Evolutionary conservation across 352 stramenopile species (phyloP).

Genomic region (Phytophthora vignae): DNA sequence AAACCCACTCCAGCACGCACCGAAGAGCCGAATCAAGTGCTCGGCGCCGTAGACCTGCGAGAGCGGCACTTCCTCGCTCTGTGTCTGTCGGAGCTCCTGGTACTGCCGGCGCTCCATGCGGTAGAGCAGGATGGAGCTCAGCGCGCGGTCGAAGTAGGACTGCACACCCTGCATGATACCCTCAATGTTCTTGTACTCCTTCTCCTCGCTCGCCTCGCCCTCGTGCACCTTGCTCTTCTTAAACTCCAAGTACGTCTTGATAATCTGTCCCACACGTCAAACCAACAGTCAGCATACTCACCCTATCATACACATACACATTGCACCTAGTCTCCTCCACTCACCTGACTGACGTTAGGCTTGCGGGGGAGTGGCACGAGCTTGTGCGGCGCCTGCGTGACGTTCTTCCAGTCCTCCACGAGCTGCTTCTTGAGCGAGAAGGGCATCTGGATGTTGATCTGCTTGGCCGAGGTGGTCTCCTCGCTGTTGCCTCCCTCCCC

Average conservation of each 20-base stretch:
- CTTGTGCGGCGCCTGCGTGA: constrained; percentile 79
- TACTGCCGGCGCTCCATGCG: constrained; percentile 92
- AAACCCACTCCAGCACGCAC: constrained; percentile 44
- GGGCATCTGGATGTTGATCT: constrained; percentile 84
- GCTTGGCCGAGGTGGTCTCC: constrained; percentile 33
- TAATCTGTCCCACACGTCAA: constrained; percentile 45
- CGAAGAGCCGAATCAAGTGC: constrained; percentile 91
- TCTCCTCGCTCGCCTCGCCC: constrained; percentile 61
- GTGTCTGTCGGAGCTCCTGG: constrained; percentile 71
- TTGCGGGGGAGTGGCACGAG: constrained; percentile 87
- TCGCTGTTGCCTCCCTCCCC: constrained; percentile 6
- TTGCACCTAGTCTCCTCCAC: neutral
- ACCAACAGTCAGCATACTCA: constrained; percentile 1
- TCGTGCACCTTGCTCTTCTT: constrained; percentile 76
- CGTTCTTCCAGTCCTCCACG: constrained; percentile 91
- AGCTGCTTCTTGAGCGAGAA: constrained; percentile 94
- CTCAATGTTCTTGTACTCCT: constrained; percentile 86
- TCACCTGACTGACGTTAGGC: constrained; percentile 56
- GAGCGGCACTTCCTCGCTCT: constrained; percentile 60
- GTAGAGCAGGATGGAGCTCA: constrained; percentile 93
- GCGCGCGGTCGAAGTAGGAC: constrained; percentile 90
- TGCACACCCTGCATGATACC: constrained; percentile 87
- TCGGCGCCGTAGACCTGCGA: constrained; percentile 94
- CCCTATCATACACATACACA: neutral
- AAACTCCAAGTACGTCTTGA: constrained; percentile 81